phyloP scores from a whole-genome alignment of 2,329 filamentous ascomycete genomes.

The Fusarium sp. region DNA sequence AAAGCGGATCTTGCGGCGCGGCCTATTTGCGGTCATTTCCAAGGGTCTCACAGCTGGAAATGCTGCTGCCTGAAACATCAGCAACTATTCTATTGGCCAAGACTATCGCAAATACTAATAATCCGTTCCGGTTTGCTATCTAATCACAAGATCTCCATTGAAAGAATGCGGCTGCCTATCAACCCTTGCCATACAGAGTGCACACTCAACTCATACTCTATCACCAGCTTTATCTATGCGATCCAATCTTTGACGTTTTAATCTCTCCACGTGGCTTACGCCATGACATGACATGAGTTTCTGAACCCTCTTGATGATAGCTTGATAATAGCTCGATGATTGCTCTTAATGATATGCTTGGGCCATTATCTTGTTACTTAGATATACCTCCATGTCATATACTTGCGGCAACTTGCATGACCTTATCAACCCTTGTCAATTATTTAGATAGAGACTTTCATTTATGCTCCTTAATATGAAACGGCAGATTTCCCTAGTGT shows the following conservation, averaged over 20 bases:
- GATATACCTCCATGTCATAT: neutral
- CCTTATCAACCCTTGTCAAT: neutral
- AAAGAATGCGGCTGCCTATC: slow-evolving; percentile 26
- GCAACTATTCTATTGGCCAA: slow-evolving; percentile 23
- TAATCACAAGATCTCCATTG: slow-evolving; percentile 3
- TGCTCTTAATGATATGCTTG: neutral
- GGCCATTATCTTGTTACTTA: neutral
- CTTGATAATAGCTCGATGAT: neutral
- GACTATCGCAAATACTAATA: neutral
- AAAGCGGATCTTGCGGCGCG: slow-evolving; percentile 44
- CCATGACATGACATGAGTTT: neutral
- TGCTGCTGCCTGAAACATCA: slow-evolving; percentile 45
- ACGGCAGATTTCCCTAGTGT: too few species aligned
- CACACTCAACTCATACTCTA: neutral
- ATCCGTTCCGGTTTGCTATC: neutral
- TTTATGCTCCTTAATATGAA: neutral
- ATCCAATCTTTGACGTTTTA: slow-evolving; percentile 1
- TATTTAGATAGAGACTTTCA: neutral
- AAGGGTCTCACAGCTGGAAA: slow-evolving; percentile 34
- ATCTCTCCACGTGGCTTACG: neutral
- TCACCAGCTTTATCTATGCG: slow-evolving; percentile 7
- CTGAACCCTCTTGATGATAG: neutral
- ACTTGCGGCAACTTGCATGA: neutral
- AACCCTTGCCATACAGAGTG: slow-evolving; percentile 10
- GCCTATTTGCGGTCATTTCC: slow-evolving; percentile 43